phyloP scores from a whole-genome alignment of 768 basidiomycete species.

The Punctularia strigosozonata region DNA sequence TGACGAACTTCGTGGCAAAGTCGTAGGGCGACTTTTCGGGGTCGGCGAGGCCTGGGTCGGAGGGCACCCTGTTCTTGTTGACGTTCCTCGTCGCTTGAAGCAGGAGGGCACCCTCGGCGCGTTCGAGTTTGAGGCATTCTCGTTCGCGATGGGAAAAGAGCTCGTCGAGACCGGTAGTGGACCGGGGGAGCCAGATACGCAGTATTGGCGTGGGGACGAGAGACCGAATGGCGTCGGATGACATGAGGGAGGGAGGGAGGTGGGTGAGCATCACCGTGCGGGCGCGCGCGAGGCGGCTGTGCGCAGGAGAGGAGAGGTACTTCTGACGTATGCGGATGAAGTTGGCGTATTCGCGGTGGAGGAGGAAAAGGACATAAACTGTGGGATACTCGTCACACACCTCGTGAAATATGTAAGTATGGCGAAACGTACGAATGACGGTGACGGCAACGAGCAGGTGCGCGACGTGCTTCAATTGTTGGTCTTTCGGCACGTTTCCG shows the following conservation, averaged over 20 bases:
- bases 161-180: conserved; percentile 81
- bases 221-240: conserved; percentile 47
- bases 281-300: conserved; percentile 75
- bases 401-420: not conserved
- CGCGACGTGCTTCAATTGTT: conserved; percentile 56
- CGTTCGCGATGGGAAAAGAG: conserved; percentile 64
- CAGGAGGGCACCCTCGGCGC: conserved; percentile 71
- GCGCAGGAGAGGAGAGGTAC: conserved; percentile 62
- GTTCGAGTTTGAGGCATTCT: conserved; percentile 74
- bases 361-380: conserved; percentile 84
- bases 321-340: conserved; percentile 75
- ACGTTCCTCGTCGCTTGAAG: conserved; percentile 63
- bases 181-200: conserved; percentile 85
- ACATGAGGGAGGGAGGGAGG: conserved; percentile 75
- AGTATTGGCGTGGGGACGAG: conserved; percentile 86
- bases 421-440: conserved; percentile 52
- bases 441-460: conserved; percentile 69
- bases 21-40: conserved; percentile 9
- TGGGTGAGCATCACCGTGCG: conserved; percentile 88
- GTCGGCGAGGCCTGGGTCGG: conserved; percentile 33
- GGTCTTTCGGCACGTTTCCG: conserved; percentile 52
- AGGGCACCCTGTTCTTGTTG: too few relatives aligned
- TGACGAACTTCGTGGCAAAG: conserved; percentile 1
- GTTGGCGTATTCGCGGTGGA: conserved; percentile 68
- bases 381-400: not conserved